Percentiles rank a stretch among this genome's conserved stretches.
Evolutionary conservation across 1,284 basidiomycete species (phyloP).

Genomic region (Ceratobasidium sp.): DNA sequence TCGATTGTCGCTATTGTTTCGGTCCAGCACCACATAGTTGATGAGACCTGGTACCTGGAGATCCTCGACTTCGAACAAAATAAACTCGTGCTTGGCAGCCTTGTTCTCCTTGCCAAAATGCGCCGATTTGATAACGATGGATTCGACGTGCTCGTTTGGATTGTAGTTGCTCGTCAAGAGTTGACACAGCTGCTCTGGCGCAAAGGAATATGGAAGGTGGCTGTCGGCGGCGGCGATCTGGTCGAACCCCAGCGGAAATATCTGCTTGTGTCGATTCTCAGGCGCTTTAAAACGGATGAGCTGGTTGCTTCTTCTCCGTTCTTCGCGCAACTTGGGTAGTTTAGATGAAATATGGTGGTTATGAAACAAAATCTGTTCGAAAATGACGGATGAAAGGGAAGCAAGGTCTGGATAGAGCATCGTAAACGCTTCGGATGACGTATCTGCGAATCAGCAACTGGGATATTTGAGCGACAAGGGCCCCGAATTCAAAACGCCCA

Average conservation of each 20-base stretch:
- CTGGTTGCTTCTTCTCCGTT: not conserved
- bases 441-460: no score
- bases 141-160: not conserved
- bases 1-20: not conserved
- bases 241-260: slow-evolving; percentile 3
- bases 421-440: not conserved
- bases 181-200: not conserved
- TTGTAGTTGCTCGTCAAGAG: not conserved
- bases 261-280: not conserved
- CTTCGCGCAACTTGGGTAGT: not conserved
- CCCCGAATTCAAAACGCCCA: no score
- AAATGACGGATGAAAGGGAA: no score
- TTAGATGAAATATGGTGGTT: not conserved
- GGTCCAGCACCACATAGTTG: slow-evolving; percentile 2
- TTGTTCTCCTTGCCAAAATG: not conserved
- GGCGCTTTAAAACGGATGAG: not conserved
- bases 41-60: not conserved
- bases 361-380: no score
- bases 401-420: not conserved
- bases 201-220: not conserved
- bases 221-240: not conserved
- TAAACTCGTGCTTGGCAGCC: slow-evolving; percentile 13
- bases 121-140: not conserved
- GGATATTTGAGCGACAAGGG: no score
- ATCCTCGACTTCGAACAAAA: slow-evolving; percentile 2